Conservation (phyloP, 805 yeast genomes). For the Komagataella ulmi region DNA sequence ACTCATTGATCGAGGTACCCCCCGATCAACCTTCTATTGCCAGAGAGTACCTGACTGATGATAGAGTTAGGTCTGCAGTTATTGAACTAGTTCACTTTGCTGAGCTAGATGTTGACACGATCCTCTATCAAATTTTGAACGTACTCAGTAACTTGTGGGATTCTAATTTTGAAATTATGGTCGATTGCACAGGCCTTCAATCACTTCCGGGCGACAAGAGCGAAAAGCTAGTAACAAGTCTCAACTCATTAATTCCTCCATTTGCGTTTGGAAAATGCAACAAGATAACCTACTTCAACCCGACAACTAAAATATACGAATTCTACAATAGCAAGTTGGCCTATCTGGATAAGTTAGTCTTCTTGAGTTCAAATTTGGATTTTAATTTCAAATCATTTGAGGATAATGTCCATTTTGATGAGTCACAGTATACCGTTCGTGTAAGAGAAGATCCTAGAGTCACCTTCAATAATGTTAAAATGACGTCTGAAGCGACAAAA, state of each 20-base stretch:
- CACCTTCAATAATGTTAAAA: constrained; percentile 33
- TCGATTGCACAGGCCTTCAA: constrained; percentile 57
- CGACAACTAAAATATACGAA: not conserved
- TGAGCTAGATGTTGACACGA: constrained; percentile 29
- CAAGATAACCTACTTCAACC: not conserved
- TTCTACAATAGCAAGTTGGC: not conserved
- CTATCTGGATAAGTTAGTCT: not conserved
- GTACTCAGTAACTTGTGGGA: constrained; percentile 63
- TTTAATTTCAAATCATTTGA: constrained; percentile 26
- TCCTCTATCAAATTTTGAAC: constrained; percentile 49
- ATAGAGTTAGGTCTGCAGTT: constrained; percentile 60
- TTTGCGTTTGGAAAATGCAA: not conserved
- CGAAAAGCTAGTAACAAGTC: not conserved
- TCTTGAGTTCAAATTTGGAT: constrained; percentile 4
- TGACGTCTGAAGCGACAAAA: constrained; percentile 34
- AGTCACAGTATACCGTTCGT: constrained; percentile 26
- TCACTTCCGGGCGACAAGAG: constrained; percentile 4
- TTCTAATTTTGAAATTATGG: constrained; percentile 42
- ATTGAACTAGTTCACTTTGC: constrained; percentile 30
- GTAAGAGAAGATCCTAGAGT: constrained; percentile 37
- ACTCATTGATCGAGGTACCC: constrained; percentile 36
- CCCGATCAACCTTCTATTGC: constrained; percentile 33
- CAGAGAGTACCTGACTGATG: constrained; percentile 53
- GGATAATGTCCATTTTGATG: constrained; percentile 31
- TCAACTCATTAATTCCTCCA: not conserved